phyloP scores from a whole-genome alignment of 164 flowering plant genomes.

The Akebia trifoliata region DNA sequence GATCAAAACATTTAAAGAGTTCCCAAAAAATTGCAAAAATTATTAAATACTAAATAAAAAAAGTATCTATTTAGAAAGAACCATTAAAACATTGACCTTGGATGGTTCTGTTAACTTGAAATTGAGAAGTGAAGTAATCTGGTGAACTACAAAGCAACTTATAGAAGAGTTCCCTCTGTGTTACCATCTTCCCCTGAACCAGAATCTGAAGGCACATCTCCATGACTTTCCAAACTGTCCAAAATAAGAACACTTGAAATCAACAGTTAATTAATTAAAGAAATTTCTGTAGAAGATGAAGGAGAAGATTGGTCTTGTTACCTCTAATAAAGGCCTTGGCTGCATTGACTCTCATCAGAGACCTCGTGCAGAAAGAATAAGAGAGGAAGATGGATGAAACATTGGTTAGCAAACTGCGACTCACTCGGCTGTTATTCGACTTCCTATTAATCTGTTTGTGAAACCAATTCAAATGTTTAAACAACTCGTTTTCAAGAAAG shows the following conservation, averaged over 20 bases:
- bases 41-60: neutral
- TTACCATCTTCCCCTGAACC: constrained; percentile 66
- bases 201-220: constrained; percentile 71
- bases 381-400: constrained; percentile 71
- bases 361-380: constrained; percentile 52
- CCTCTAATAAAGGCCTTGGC: constrained; percentile 86
- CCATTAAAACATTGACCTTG: constrained; percentile 51
- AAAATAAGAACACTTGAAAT: constrained; percentile 6
- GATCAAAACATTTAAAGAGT: too few relatives aligned
- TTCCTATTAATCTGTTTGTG: constrained; percentile 49
- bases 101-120: constrained; percentile 67
- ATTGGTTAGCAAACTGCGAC: constrained; percentile 49
- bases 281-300: neutral
- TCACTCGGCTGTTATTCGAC: constrained; percentile 49
- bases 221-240: constrained; percentile 90
- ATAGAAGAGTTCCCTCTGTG: constrained; percentile 91
- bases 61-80: neutral
- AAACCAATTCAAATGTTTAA: neutral
- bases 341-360: constrained; percentile 55
- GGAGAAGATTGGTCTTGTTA: constrained; percentile 6
- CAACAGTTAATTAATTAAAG: neutral
- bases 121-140: constrained; percentile 64
- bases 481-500: neutral
- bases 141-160: constrained; percentile 80
- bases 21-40: neutral